Evolutionary conservation across 148 eudicot species (phyloP).

Genomic region (Vaccinium myrtillus): DNA sequence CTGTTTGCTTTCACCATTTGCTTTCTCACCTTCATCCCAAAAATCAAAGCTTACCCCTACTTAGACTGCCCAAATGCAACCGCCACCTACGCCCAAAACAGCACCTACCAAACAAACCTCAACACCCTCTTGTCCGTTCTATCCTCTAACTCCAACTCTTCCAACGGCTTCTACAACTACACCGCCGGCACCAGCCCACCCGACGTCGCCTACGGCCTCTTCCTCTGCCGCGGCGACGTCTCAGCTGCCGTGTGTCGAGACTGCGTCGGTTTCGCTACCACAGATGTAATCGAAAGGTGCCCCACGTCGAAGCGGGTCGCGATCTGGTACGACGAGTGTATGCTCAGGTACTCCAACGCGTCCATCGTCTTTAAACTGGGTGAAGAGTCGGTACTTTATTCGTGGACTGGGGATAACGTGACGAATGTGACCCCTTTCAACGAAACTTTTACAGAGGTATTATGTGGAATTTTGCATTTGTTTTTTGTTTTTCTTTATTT

Average conservation of each 20-base stretch:
- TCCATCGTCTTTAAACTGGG: background rate
- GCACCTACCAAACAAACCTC: slow-evolving; percentile 14
- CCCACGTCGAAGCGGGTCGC: slow-evolving; percentile 17
- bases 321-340: slow-evolving; percentile 22
- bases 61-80: no score
- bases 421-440: background rate
- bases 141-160: background rate
- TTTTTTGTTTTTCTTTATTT: no score
- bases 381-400: background rate
- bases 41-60: no score
- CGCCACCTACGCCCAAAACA: background rate
- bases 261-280: slow-evolving; percentile 21
- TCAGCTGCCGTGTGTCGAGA: slow-evolving; percentile 12
- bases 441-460: background rate
- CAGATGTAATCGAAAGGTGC: background rate
- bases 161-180: background rate
- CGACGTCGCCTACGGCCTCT: slow-evolving; percentile 27
- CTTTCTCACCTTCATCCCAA: background rate
- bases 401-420: background rate
- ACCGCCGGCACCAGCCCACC: background rate
- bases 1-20: background rate
- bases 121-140: slow-evolving; percentile 14
- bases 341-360: slow-evolving; percentile 25
- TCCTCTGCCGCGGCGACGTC: slow-evolving; percentile 32
- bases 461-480: no score